phyloP scores from a whole-genome alignment of 495 filamentous ascomycete species.

The Niebla homalea region DNA sequence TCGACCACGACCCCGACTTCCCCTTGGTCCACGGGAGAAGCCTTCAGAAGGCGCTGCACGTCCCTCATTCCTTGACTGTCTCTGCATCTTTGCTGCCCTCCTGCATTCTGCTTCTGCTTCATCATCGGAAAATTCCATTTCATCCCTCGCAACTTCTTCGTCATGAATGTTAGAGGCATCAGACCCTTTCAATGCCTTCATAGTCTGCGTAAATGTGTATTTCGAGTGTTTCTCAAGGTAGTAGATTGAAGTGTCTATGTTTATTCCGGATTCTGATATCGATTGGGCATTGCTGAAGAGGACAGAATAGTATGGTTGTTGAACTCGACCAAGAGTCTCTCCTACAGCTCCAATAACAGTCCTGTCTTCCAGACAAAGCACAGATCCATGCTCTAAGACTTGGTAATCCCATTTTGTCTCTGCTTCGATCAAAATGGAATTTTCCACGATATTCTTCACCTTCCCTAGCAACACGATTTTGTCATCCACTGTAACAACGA shows the following conservation, averaged over 20 bases:
- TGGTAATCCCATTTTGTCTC: slow-evolving; percentile 65
- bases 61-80: slow-evolving; percentile 35
- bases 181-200: slow-evolving; percentile 66
- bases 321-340: slow-evolving; percentile 71
- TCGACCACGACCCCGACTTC: neutral
- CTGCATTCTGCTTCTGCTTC: slow-evolving; percentile 82
- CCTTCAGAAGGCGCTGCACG: slow-evolving; percentile 20
- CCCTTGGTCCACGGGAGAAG: slow-evolving; percentile 13
- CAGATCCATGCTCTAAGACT: slow-evolving; percentile 69
- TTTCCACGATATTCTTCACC: slow-evolving; percentile 62
- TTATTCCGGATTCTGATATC: slow-evolving; percentile 50
- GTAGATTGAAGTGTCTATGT: slow-evolving; percentile 52
- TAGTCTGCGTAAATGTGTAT: slow-evolving; percentile 69
- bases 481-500: slow-evolving; percentile 61
- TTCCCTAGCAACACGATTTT: slow-evolving; percentile 58
- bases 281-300: slow-evolving; percentile 53
- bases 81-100: slow-evolving; percentile 46
- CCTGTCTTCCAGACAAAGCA: slow-evolving; percentile 68
- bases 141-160: slow-evolving; percentile 74
- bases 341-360: slow-evolving; percentile 62
- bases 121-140: slow-evolving; percentile 91
- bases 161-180: slow-evolving; percentile 92
- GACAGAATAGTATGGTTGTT: slow-evolving; percentile 70
- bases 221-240: slow-evolving; percentile 63
- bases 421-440: slow-evolving; percentile 64